phyloP scores from a whole-genome alignment of 2,329 filamentous ascomycete species.

The Colletotrichum tropicale region DNA sequence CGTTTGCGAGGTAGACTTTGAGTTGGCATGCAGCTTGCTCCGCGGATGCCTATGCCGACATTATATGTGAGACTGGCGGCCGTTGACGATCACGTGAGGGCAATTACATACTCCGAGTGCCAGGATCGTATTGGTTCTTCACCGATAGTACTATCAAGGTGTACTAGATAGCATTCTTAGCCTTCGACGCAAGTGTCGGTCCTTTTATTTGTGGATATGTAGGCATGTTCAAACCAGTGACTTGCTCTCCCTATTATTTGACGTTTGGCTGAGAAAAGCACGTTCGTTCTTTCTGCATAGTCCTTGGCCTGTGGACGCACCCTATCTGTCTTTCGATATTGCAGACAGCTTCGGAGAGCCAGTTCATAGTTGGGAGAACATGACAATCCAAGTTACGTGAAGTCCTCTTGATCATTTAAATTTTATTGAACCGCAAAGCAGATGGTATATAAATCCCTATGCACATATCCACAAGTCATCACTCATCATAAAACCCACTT shows the following conservation, averaged over 20 bases:
- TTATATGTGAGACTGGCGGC: background rate
- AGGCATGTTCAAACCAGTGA: too few relatives aligned
- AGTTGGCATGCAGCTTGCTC: background rate
- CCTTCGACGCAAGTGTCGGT: background rate
- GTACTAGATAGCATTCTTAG: background rate
- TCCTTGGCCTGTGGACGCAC: background rate
- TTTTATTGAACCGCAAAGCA: slow-evolving; percentile 14
- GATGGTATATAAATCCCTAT: slow-evolving; percentile 12
- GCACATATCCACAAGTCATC: slow-evolving; percentile 7
- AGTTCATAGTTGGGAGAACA: background rate
- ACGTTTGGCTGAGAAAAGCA: background rate
- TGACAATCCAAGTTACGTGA: background rate
- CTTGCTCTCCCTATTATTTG: background rate
- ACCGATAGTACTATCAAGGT: background rate
- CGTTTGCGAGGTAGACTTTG: background rate
- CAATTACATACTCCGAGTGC: background rate
- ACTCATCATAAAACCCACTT: slow-evolving; percentile 2
- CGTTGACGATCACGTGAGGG: background rate
- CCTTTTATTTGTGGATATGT: background rate
- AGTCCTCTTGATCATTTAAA: background rate
- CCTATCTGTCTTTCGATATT: background rate
- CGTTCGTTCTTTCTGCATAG: background rate
- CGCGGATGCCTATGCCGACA: background rate
- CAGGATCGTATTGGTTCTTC: background rate
- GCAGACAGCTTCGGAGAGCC: background rate